These are phyloP conservation scores for Solanum etuberosum DNA, from an alignment of 257 asterid species.

Conservation along the genomic window DNA sequence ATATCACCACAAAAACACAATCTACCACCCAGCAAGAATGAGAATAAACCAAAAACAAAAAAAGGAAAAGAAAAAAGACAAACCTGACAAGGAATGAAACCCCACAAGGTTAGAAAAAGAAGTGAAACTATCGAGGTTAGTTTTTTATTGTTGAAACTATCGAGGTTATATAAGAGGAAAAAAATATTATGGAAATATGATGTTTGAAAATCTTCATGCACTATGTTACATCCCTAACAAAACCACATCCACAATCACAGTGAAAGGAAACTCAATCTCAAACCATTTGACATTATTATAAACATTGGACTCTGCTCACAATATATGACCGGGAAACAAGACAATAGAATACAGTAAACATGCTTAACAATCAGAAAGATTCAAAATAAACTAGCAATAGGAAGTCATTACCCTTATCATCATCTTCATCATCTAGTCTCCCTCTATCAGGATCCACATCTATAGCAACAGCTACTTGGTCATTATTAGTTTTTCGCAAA, in stretches of 20 bases:
- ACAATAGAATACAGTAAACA: not conserved
- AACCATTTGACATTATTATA: not conserved
- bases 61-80: not conserved
- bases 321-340: not conserved
- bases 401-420: conserved; percentile 66
- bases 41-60: not conserved
- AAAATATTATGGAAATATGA: not conserved
- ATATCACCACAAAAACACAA: not conserved
- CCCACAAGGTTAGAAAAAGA: not conserved
- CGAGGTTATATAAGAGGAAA: not conserved
- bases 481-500: conserved; percentile 75
- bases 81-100: not conserved
- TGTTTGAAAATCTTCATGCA: not conserved
- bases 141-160: not conserved
- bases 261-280: not conserved
- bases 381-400: not conserved
- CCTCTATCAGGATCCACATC: conserved; percentile 54
- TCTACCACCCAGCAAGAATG: not conserved
- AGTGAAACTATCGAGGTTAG: not conserved
- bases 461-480: conserved; percentile 84
- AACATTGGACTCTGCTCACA: not conserved
- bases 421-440: conserved; percentile 68
- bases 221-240: not conserved
- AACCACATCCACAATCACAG: not conserved
- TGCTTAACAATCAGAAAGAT: not conserved